Conservation (phyloP, 306 rosid genomes). For the Castanopsis chinensis region DNA sequence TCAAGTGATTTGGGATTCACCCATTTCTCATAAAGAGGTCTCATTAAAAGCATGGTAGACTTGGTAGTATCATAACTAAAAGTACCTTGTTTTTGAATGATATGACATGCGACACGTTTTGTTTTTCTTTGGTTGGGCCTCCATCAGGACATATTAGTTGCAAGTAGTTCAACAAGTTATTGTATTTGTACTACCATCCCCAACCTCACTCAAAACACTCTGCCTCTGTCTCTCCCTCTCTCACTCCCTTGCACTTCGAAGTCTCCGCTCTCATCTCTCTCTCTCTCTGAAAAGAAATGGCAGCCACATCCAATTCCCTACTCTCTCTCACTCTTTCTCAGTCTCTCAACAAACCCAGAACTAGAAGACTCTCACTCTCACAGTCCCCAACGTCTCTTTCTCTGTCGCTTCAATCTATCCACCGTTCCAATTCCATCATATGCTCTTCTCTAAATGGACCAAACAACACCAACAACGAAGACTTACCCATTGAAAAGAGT, state of each 20-base stretch:
- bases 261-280: neutral
- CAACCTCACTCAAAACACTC: neutral
- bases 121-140: neutral
- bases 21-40: no score
- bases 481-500: conserved; percentile 41
- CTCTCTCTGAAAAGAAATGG: neutral
- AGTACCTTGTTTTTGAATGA: neutral
- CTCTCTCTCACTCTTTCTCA: conserved; percentile 21
- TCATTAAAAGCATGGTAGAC: no score
- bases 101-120: neutral
- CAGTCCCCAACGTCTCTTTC: conserved; percentile 15
- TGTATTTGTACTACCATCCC: neutral
- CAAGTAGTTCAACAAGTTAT: neutral
- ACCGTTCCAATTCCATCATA: conserved; percentile 7
- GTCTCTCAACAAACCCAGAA: conserved; percentile 20
- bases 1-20: no score
- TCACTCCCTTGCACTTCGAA: neutral
- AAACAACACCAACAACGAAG: conserved; percentile 13
- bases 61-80: no score
- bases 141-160: neutral
- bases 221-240: neutral
- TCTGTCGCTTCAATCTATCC: conserved; percentile 4
- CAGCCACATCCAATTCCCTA: conserved; percentile 27
- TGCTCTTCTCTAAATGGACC: conserved; percentile 18
- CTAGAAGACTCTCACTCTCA: neutral